Evolutionary conservation across 805 yeast genomes (phyloP).

Genomic region (Debaryomyces hansenii): DNA sequence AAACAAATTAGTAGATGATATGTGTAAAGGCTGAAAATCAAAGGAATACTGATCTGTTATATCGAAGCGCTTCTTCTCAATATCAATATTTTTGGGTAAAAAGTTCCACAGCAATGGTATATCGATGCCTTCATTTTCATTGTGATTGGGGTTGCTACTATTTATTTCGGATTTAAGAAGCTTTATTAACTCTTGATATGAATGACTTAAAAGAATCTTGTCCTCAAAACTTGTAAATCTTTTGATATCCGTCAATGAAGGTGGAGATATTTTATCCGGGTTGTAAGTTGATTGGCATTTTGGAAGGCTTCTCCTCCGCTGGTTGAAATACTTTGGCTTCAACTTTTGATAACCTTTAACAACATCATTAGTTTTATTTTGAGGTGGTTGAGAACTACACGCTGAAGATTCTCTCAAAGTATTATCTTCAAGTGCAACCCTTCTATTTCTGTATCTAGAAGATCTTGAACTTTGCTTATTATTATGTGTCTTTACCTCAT

Average conservation of each 20-base stretch:
- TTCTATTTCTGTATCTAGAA: not conserved
- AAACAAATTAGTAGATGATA: not conserved
- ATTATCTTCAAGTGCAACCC: not conserved
- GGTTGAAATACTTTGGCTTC: not conserved
- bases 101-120: slow-evolving; percentile 21
- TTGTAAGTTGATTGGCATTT: not conserved
- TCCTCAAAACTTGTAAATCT: slow-evolving; percentile 15
- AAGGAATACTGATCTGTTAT: not conserved
- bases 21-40: not conserved
- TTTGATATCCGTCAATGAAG: slow-evolving; percentile 1
- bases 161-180: slow-evolving; percentile 13
- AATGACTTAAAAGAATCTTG: slow-evolving; percentile 10
- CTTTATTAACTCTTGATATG: slow-evolving; percentile 20
- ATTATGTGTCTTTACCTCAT: not conserved
- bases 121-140: slow-evolving; percentile 15
- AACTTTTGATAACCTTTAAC: not conserved
- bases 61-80: slow-evolving; percentile 20
- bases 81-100: slow-evolving; percentile 23
- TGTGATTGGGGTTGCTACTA: not conserved
- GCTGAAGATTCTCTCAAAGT: not conserved
- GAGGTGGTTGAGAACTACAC: too few relatives aligned
- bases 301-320: not conserved
- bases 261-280: slow-evolving; percentile 1
- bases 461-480: not conserved
- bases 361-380: too few relatives aligned